Conservation (phyloP, 306 rosid species). For the Prunus dulcis region DNA sequence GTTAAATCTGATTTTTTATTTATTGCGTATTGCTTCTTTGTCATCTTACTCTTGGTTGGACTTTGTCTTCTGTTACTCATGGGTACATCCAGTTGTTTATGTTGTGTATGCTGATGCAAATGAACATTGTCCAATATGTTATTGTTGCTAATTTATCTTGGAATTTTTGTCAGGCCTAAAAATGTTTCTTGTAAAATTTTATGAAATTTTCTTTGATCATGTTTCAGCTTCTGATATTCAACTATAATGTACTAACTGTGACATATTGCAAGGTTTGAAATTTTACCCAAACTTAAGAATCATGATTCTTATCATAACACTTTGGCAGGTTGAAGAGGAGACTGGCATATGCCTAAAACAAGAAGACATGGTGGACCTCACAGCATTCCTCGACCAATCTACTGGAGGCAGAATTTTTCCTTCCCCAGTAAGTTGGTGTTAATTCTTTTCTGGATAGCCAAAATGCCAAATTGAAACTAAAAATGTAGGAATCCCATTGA, state of each 20-base stretch:
- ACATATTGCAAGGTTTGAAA: not conserved
- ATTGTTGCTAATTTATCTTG: not conserved
- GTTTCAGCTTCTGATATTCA: not conserved
- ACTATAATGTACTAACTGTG: not conserved
- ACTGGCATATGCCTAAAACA: constrained; percentile 66
- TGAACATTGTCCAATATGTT: too few relatives aligned
- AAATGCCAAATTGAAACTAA: not conserved
- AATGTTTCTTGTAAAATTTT: not conserved
- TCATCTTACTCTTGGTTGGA: not conserved
- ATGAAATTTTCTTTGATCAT: not conserved
- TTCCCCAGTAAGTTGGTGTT: constrained; percentile 53
- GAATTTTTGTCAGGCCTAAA: not conserved
- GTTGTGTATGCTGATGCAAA: not conserved
- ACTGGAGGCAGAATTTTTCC: constrained; percentile 77
- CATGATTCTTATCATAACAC: constrained; percentile 7
- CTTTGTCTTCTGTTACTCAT: not conserved
- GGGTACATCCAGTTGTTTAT: too few relatives aligned
- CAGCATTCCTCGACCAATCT: constrained; percentile 69
- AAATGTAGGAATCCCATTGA: not conserved
- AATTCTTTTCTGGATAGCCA: not conserved
- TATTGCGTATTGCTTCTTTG: too few relatives aligned
- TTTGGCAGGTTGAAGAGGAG: constrained; percentile 84
- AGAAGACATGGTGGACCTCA: constrained; percentile 79
- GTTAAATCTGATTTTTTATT: too few relatives aligned
- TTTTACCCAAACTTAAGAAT: constrained; percentile 1